Evolutionary conservation across 768 basidiomycete species (phyloP), one percentile per base, ranked within the genome.

Genomic region (Kondoa subrosea): DNA sequence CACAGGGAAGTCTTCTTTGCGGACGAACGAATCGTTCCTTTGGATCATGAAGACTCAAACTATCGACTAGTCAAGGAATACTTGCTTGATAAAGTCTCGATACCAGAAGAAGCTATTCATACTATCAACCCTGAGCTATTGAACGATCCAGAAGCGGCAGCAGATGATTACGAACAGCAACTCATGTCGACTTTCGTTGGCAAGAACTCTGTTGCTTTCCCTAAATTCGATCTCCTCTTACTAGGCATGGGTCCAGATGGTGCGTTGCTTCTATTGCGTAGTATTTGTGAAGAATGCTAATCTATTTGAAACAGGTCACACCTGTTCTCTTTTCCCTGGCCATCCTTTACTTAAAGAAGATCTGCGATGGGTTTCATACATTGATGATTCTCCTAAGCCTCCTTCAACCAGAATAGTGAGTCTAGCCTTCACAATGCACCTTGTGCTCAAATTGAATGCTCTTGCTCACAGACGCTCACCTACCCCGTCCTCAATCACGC

Each of bases 1-100:
- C n/a, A 32, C 76, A 97, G 93, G 95, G 91, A 96, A 71, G 85
- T 97, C 74, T 99, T 87, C 80, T 99, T 95, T 75, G 90, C 86
- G 32, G 95, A 99, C 78, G 95, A 99, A 79, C 88, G 95, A 66
- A 84, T 85, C 70, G 95, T 99, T 27, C 90, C 91, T 4, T 85
- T 95, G 75, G 86, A 95, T 80, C 82, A 93, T 78, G 81, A 84
- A 34, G 93, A 97, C 76, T 95, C 91, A 31, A 99, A 97, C 78
- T 90, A 95, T 80, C 74, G 77, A 17, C 83, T 89, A 63, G 89
- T 87, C 80, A 79, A 77, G 34, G 80, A 83, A 65, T 80, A 83
- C 68, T 83, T 99, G 74, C 90, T 88, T 77, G 83, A 84, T 69
- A 85, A 88, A 72, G 87, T 93, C 27, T 84, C 87, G 73, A 87